Percentiles rank a stretch among this genome's conserved stretches.
These are phyloP conservation scores for Ceratocystiopsis sp. DNA, from an alignment of 2,329 filamentous ascomycete genomes.

Conservation along the genomic window DNA sequence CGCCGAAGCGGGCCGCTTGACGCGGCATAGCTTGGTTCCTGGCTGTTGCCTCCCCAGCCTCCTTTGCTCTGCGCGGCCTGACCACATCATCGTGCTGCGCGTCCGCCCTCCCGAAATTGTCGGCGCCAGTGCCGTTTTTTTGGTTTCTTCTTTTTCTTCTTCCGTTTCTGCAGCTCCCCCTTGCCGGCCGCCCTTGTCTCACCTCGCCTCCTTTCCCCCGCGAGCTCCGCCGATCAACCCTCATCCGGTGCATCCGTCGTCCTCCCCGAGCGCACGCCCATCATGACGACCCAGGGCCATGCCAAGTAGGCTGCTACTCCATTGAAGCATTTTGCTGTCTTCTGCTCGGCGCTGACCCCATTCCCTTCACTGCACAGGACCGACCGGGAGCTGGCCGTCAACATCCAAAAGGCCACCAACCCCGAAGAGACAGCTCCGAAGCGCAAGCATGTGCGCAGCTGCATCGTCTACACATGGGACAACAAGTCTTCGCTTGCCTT, in stretches of 20 bases:
- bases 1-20: too few species aligned
- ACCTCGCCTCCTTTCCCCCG: background rate
- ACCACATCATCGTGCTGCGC: too few species aligned
- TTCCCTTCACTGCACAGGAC: slow-evolving; percentile 25
- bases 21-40: too few species aligned
- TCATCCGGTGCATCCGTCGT: slow-evolving; percentile 1
- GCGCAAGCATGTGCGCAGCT: slow-evolving; percentile 90
- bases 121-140: too few species aligned
- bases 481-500: slow-evolving; percentile 91
- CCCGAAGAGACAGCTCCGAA: slow-evolving; percentile 52
- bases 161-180: too few species aligned
- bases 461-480: slow-evolving; percentile 98
- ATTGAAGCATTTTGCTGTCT: too few species aligned
- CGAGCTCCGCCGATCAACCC: background rate
- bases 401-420: slow-evolving; percentile 54
- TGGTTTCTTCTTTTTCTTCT: too few species aligned
- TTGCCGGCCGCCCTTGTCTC: too few species aligned
- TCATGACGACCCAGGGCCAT: slow-evolving; percentile 9
- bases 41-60: too few species aligned
- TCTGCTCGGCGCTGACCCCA: too few species aligned
- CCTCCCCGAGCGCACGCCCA: slow-evolving; percentile 2
- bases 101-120: too few species aligned
- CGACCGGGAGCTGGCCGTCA: slow-evolving; percentile 51
- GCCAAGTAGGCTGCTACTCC: background rate
- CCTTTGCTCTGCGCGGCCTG: too few species aligned